phyloP scores from a whole-genome alignment of 78 protist species.

The Pelomyxa schiedti region DNA sequence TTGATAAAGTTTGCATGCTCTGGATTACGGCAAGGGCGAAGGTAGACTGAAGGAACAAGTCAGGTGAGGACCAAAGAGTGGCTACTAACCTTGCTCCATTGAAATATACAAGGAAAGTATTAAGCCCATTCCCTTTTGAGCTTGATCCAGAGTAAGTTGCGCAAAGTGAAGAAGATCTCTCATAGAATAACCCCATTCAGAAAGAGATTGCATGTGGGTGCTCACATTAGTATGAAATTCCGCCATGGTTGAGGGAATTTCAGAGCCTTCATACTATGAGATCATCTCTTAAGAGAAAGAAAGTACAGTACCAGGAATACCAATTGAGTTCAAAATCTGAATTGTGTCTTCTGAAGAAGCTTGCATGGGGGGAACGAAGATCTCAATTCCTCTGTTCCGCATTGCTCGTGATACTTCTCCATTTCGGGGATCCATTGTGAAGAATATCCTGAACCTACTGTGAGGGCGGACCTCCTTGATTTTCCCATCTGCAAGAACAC shows the following conservation, averaged over 20 bases:
- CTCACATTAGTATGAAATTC: constrained; percentile 18
- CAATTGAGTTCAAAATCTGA: constrained; percentile 12
- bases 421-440: constrained; percentile 71
- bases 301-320: constrained; percentile 29
- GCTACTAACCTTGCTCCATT: no score
- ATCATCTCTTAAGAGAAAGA: no score
- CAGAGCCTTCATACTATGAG: no score
- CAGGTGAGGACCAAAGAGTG: no score
- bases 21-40: no score
- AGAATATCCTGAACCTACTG: constrained; percentile 78
- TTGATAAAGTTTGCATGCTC: no score
- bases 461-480: constrained; percentile 63
- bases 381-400: constrained; percentile 93
- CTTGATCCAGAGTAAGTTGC: constrained; percentile 13
- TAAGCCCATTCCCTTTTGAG: constrained; percentile 21
- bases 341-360: constrained; percentile 8
- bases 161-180: constrained; percentile 36
- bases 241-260: no score
- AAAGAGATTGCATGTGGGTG: constrained; percentile 8
- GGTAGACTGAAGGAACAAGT: no score
- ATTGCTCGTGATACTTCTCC: constrained; percentile 99
- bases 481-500: constrained; percentile 72
- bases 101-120: no score
- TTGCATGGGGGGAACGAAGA: constrained; percentile 35
- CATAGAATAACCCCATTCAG: constrained; percentile 23